Conservation (phyloP, 495 filamentous ascomycete genomes). For the Talaromyces stipitatus region DNA sequence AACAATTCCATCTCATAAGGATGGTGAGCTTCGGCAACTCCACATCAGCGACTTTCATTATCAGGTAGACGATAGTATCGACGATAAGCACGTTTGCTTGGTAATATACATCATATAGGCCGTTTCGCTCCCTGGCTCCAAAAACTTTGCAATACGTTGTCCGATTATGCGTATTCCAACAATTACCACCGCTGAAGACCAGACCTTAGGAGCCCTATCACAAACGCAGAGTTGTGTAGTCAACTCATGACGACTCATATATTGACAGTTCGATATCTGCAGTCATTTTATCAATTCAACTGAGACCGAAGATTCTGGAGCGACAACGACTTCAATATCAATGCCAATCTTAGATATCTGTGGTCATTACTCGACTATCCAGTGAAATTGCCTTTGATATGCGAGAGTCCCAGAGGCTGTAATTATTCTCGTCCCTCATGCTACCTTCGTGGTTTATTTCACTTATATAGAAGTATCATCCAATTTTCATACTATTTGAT, state of each 20-base stretch:
- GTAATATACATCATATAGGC: too few species aligned
- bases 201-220: conserved; percentile 8
- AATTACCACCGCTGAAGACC: neutral
- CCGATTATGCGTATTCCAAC: too few species aligned
- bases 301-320: neutral
- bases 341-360: neutral
- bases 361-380: conserved; percentile 17
- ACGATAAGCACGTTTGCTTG: too few species aligned
- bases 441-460: conserved; percentile 26
- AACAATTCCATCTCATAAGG: too few species aligned
- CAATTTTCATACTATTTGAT: neutral
- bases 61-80: too few species aligned
- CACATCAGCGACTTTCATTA: too few species aligned
- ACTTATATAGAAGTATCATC: conserved; percentile 12
- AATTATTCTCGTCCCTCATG: conserved; percentile 34
- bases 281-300: conserved; percentile 7
- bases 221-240: conserved; percentile 6
- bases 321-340: conserved; percentile 1
- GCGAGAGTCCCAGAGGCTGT: conserved; percentile 32
- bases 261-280: conserved; percentile 12
- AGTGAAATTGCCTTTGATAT: conserved; percentile 15
- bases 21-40: too few species aligned
- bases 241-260: conserved; percentile 10
- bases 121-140: too few species aligned
- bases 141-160: too few species aligned